Base-by-base conservation (phyloP, 1,284 basidiomycete genomes). In the Sanghuangporus sanghuang region DNA sequence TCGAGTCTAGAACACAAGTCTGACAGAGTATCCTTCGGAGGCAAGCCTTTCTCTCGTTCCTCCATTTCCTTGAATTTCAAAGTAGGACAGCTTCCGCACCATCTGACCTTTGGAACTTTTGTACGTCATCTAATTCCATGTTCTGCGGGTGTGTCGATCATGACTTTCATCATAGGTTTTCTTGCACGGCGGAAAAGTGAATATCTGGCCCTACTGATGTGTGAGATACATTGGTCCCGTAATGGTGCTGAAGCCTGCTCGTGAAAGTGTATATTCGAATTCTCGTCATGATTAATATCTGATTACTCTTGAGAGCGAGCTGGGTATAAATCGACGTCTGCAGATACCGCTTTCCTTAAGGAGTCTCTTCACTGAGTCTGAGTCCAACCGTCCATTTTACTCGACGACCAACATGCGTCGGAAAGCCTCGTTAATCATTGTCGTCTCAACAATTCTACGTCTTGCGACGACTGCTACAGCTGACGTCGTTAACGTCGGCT, bases 401-500 rank as follows among this genome's bases (percentile, higher is more conserved):
- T 52, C 21, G 18, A 23, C 18, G 7, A 21, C 18, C 12, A 23
- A 52, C 18, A 52, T 52, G 49, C 49, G 6, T 16, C 21, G 18
- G 27, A 52, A 35, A 23, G 49, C 49, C 4, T 52, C 49, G 21
- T 8, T 52, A 7, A 7, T 59, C 36, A 7, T 35, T 57, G 2
- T 21, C 50, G 44, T 50, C 44, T 11, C 27, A 53, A 42, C 21
- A 36, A 14, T 49, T 35, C 27, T 52, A 1, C 39, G 11, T 40
- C 52, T 35, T 59, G n/a, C 32, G 36, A 9, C 32, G 21, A 14
- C 32, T 5, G 54, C 46, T 14, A 32, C 38, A 35, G 62, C 62
- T 46, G 66, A 55, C 14, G 21, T 61, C 8, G 64, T 68, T 3
- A 53, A 50, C n/a, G 44, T 55, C 6, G 54, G 65, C n/a, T 61